Conservation (phyloP, 768 basidiomycete species). For the Lactarius sanguifluus region DNA sequence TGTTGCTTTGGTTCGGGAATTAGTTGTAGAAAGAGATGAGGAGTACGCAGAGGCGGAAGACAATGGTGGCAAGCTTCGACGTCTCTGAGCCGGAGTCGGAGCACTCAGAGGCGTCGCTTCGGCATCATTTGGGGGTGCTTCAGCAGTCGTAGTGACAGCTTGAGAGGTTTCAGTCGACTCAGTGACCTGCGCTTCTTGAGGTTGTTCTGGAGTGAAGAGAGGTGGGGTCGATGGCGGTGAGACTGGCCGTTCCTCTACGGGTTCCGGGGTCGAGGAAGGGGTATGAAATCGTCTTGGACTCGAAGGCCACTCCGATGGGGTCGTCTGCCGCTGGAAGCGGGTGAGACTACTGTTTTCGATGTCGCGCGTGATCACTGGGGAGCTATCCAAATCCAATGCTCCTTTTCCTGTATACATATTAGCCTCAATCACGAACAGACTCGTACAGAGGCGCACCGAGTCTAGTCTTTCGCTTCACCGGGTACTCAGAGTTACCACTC, state of each 20-base stretch:
- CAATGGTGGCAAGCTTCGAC: neutral
- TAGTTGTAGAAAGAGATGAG: conserved; percentile 1
- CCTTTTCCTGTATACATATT: conserved; percentile 12
- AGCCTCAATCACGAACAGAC: neutral
- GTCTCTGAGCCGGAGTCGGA: neutral
- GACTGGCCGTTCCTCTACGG: neutral
- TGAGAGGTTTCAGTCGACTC: neutral
- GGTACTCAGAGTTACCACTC: neutral
- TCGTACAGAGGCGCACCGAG: neutral
- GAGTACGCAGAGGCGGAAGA: conserved; percentile 5
- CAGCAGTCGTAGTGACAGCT: neutral
- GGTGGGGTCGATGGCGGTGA: conserved; percentile 15
- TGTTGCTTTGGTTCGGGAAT: conserved; percentile 7
- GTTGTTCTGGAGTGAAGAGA: conserved; percentile 9
- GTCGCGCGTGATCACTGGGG: neutral
- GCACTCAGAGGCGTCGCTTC: neutral
- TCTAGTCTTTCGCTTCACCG: conserved; percentile 2
- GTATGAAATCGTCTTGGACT: conserved; percentile 4
- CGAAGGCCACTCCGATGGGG: conserved; percentile 16
- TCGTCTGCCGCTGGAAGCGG: conserved; percentile 18
- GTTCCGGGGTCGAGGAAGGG: conserved; percentile 4
- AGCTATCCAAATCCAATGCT: conserved; percentile 17
- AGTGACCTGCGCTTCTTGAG: neutral
- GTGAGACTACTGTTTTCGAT: neutral
- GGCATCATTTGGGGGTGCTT: neutral